Base-by-base conservation (phyloP, 2,329 filamentous ascomycete genomes). In the Grosmannia clavigera region DNA sequence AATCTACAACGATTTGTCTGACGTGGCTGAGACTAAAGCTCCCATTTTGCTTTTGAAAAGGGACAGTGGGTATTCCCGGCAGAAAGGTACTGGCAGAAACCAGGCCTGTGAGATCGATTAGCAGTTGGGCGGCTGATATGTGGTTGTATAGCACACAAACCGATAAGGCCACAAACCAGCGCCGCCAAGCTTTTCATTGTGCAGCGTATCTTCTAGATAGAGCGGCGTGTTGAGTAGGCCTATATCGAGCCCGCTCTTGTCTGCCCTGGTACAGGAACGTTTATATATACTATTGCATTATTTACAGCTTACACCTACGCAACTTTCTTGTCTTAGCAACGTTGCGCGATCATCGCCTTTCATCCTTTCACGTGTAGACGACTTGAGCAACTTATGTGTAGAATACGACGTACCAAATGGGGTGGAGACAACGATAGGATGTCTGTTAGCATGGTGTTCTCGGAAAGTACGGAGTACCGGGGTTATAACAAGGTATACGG, bases 1-100 rank as follows among this genome's bases (percentile, higher is more conserved):
- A 60, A 61, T 82, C 75, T 11, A 83, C 74, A 14, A 79, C 65
- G 55, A 82, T 73, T 3, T 64, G 66, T 33, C 67, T 67, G 14
- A 63, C 33, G 9, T 55, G 68, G 58, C 73, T 72, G 70, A 72
- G 73, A 52, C 27, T 25, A n/a, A 60, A 58, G 5, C 27, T 31
- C 16, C 40, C 54, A 29, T 43, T 27, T 11, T 56, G 46, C 7
- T n/a, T 16, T 1, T 22, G 7, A 5, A 57, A 57, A 14, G 61
- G 57, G 9, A 60, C 55, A 5, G 61, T 62, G 6, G 61, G 61
- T 25, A 62, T 62, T 27, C 61, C 61, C 25, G 56, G n/a, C 31
- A 61, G 38, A 43, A 46, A 31, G 6, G 33, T 16, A 12, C 33
- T 53, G n/a, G 50, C 57, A 10, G 22, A 40, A 58, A 29, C 27